phyloP scores from a whole-genome alignment of 2,329 filamentous ascomycete species.

The Elsinoe necatrix region DNA sequence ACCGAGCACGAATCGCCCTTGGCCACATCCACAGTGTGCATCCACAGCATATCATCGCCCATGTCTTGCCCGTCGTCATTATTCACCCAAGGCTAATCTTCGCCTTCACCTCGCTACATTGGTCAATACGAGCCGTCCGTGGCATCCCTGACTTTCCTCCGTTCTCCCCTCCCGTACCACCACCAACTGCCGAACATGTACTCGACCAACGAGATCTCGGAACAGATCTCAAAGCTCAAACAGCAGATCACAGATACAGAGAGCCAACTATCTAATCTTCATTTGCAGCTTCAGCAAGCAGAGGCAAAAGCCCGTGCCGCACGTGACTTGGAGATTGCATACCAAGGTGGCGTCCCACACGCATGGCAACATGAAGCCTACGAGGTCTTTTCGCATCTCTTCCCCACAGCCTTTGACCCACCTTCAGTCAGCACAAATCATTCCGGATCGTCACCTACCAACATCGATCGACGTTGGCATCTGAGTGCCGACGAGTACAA shows the following conservation, averaged over 20 bases:
- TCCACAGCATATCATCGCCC: background rate
- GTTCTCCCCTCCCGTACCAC: background rate
- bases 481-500: slow-evolving; percentile 66
- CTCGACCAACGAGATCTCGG: slow-evolving; percentile 19
- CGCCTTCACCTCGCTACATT: background rate
- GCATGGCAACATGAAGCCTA: slow-evolving; percentile 37
- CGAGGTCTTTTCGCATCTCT: slow-evolving; percentile 26
- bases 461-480: slow-evolving; percentile 48
- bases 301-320: slow-evolving; percentile 28
- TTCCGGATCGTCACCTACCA: slow-evolving; percentile 1
- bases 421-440: slow-evolving; percentile 21
- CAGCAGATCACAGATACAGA: slow-evolving; percentile 38
- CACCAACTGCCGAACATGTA: slow-evolving; percentile 27
- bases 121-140: background rate
- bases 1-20: background rate
- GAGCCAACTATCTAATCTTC: slow-evolving; percentile 33
- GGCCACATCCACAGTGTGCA: background rate
- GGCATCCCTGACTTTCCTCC: background rate
- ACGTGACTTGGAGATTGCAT: slow-evolving; percentile 22
- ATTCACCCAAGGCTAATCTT: background rate
- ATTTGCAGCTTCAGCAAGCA: slow-evolving; percentile 35
- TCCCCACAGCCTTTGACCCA: slow-evolving; percentile 19
- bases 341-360: slow-evolving; percentile 34
- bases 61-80: background rate
- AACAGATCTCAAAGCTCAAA: slow-evolving; percentile 32